phyloP scores from a whole-genome alignment of 2,329 filamentous ascomycete genomes.

The Sarocladium brachiariae region DNA sequence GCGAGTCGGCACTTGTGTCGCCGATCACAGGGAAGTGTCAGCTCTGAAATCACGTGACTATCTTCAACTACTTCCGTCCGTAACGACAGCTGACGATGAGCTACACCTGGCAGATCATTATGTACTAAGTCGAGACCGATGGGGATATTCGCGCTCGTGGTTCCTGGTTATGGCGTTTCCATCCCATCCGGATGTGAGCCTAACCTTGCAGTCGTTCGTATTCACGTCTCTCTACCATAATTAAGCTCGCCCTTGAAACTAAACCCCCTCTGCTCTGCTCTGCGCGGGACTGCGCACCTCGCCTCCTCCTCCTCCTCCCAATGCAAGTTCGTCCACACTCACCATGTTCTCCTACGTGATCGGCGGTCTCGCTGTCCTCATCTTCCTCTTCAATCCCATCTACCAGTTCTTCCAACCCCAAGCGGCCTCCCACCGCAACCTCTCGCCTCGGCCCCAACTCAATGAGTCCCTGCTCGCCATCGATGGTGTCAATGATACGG shows the following conservation, averaged over 20 bases:
- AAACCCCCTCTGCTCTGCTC: too few species aligned
- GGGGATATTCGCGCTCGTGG: too few species aligned
- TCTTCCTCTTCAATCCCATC: constrained; percentile 40
- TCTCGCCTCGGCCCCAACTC: constrained; percentile 36
- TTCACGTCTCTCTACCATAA: too few species aligned
- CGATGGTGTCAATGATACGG: constrained; percentile 31
- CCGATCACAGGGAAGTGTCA: neutral
- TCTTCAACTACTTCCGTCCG: neutral
- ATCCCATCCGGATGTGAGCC: too few species aligned
- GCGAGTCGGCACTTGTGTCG: neutral
- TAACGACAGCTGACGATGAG: too few species aligned
- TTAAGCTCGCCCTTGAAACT: too few species aligned
- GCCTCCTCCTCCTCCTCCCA: too few species aligned
- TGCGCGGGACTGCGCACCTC: too few species aligned
- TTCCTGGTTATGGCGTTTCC: too few species aligned
- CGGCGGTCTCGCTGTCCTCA: constrained; percentile 13
- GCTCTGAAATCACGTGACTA: neutral
- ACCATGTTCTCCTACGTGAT: constrained; percentile 14
- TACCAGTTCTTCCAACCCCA: constrained; percentile 27
- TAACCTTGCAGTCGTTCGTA: too few species aligned
- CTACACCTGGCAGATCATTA: too few species aligned
- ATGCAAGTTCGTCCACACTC: neutral
- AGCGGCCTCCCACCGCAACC: constrained; percentile 11
- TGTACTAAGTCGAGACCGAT: too few species aligned
- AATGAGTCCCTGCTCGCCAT: constrained; percentile 46